A percentile compares a stretch with the other conserved stretches of the same genome.
phyloP scores from a whole-genome alignment of 2,329 filamentous ascomycete genomes.

The Penicillium rolfsii region DNA sequence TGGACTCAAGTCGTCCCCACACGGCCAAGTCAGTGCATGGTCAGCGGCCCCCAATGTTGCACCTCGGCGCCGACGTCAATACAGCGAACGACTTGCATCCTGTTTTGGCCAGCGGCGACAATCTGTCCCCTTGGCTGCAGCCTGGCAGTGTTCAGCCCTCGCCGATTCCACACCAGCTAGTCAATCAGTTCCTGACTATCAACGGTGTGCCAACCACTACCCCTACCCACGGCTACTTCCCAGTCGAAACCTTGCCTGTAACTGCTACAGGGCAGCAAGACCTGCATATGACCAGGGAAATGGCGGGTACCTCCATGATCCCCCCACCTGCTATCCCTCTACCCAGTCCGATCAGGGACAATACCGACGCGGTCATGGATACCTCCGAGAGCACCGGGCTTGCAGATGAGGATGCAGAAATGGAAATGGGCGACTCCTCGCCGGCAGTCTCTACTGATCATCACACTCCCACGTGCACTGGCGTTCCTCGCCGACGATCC shows the following conservation, averaged over 20 bases:
- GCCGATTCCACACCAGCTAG: constrained; percentile 35
- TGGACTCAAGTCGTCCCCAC: background rate
- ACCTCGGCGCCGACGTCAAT: constrained; percentile 1
- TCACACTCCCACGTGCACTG: background rate
- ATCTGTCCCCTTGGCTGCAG: constrained; percentile 27
- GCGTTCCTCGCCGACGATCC: constrained; percentile 53
- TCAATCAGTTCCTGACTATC: constrained; percentile 38
- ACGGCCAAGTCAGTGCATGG: background rate
- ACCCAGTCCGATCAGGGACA: constrained; percentile 48
- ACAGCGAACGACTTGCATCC: background rate
- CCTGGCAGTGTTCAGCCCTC: constrained; percentile 30
- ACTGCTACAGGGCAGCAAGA: background rate
- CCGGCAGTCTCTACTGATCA: background rate
- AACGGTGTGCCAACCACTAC: constrained; percentile 35
- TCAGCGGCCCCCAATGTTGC: constrained; percentile 2
- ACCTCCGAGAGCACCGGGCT: constrained; percentile 9
- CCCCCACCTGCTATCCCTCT: constrained; percentile 30
- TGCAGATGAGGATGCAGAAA: constrained; percentile 20
- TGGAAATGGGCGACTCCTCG: constrained; percentile 23
- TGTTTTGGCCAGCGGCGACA: constrained; percentile 17
- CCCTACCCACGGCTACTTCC: constrained; percentile 37
- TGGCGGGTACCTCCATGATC: background rate
- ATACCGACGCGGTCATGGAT: constrained; percentile 28
- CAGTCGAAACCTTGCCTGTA: constrained; percentile 12
- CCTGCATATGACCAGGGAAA: background rate